These are phyloP conservation scores for Verticillium alfalfae DNA, from an alignment of 2,329 filamentous ascomycete species.

Conservation along the genomic window DNA sequence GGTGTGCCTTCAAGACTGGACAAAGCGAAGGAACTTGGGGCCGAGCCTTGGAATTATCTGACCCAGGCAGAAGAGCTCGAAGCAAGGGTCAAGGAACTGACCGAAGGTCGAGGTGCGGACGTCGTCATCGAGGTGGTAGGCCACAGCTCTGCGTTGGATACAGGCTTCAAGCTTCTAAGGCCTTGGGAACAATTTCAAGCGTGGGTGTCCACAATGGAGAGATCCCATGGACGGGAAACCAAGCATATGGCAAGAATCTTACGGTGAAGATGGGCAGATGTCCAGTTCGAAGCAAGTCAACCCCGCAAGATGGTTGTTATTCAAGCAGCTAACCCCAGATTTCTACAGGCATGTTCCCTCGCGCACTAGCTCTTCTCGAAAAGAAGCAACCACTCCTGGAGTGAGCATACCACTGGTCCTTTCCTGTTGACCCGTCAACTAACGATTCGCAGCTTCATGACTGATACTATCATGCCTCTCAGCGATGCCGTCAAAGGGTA, in stretches of 20 bases:
- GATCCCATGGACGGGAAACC: slow-evolving; percentile 61
- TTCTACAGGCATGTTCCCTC: slow-evolving; percentile 43
- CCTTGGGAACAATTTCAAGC: slow-evolving; percentile 68
- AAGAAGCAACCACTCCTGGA: slow-evolving; percentile 50
- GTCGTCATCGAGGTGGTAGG: slow-evolving; percentile 78
- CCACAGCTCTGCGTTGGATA: slow-evolving; percentile 60
- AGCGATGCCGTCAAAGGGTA: slow-evolving; percentile 63
- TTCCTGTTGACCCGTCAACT: not conserved
- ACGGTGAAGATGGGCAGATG: slow-evolving; percentile 72
- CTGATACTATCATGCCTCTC: slow-evolving; percentile 68
- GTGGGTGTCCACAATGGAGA: slow-evolving; percentile 73
- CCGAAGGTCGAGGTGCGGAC: slow-evolving; percentile 77
- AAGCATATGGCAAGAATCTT: slow-evolving; percentile 67
- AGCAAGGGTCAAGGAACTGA: slow-evolving; percentile 66
- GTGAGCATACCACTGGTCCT: not conserved
- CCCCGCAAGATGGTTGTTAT: not conserved
- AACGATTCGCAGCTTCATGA: slow-evolving; percentile 58
- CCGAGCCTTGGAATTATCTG: slow-evolving; percentile 76
- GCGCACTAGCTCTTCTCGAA: slow-evolving; percentile 58
- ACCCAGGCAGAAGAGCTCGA: slow-evolving; percentile 60
- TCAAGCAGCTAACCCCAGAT: not conserved
- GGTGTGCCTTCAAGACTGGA: slow-evolving; percentile 70
- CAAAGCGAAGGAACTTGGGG: slow-evolving; percentile 67
- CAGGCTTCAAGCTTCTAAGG: slow-evolving; percentile 66
- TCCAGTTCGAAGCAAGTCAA: slow-evolving; percentile 53